Base-by-base conservation (phyloP, 345 rosid species). In the Eucalyptus caleyi region DNA sequence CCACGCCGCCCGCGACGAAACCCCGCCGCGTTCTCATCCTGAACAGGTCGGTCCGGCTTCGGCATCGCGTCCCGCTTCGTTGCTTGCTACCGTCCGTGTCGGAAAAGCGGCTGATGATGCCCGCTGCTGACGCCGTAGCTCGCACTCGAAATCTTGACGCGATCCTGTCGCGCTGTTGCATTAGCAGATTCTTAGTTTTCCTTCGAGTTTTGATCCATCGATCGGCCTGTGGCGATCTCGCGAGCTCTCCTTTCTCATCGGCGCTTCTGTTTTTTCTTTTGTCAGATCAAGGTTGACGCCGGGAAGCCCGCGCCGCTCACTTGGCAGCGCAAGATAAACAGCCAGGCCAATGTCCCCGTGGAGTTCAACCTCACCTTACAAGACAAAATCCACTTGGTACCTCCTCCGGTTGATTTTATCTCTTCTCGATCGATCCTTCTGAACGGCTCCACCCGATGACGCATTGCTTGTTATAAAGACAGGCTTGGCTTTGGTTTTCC, bases 361-460 rank as follows among this genome's bases (percentile, higher is more conserved):
- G 89, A 72, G 89, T 95, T 96, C 92, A 53, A 89, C 54, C 54
- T 96, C 87, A 93, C 90, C 88, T 91, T 91, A 89, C 92, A 92
- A 90, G 98, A 96, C 88, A 95, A 87, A 86, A 87, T 96, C 30
- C 95, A 93, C 19, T 50, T 96, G 97, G 98, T 96, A 95, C 50
- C 62, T 91, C 87, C 86, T 88, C 37, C 44, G 34, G 45, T 49
- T 86, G 37, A 83, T 49, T 56, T 37, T 30, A 24, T 18, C 32
- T 37, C 47, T 77, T 88, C 5, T 59, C 24, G 19, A n/a, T 65
- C 21, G 40, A 4, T 65, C 77, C 85, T 77, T 23, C 85, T 40
- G 30, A 72, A 9, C 83, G 7, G 83, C 45, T 37, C 83, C 82
- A 37, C 82, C 82, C 27, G 83, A 40, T 11, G 83, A 21, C 27